Evolutionary conservation across 441 rosid genomes (phyloP).

Genomic region (Geranium incanum): DNA sequence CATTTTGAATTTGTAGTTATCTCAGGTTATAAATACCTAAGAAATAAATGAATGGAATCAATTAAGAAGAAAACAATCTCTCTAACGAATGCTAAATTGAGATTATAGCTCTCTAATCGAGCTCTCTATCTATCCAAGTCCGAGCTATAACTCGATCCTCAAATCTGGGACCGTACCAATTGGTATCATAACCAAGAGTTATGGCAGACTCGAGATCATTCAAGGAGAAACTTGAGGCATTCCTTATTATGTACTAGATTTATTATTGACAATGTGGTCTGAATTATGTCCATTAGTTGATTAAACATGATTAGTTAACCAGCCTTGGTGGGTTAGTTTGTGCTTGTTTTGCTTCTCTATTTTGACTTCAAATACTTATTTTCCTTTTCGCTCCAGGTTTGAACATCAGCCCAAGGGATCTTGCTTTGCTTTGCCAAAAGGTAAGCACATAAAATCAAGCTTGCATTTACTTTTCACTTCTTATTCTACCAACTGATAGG

Average conservation of each 20-base stretch:
- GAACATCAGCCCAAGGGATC: conserved; percentile 69
- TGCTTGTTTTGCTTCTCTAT: background rate
- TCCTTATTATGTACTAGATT: background rate
- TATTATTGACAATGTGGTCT: background rate
- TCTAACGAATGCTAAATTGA: no score
- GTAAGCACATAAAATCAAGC: conserved; percentile 23
- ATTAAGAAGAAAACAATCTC: no score
- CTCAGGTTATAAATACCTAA: no score
- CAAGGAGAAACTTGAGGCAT: no score
- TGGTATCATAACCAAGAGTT: no score
- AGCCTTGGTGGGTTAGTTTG: background rate
- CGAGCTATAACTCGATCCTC: no score
- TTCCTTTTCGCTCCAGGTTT: conserved; percentile 44
- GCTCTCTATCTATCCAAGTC: no score
- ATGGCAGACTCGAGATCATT: no score
- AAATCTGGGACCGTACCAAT: no score
- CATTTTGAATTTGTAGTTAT: no score
- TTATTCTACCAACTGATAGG: conserved; percentile 4
- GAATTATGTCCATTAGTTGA: background rate
- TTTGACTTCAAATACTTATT: conserved; percentile 16
- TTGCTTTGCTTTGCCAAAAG: conserved; percentile 98
- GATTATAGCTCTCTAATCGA: no score
- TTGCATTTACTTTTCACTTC: background rate
- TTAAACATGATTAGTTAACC: background rate
- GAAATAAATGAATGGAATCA: no score